Evolutionary conservation across 2,329 filamentous ascomycete genomes (phyloP).

Genomic region (Trichoderma sp.): DNA sequence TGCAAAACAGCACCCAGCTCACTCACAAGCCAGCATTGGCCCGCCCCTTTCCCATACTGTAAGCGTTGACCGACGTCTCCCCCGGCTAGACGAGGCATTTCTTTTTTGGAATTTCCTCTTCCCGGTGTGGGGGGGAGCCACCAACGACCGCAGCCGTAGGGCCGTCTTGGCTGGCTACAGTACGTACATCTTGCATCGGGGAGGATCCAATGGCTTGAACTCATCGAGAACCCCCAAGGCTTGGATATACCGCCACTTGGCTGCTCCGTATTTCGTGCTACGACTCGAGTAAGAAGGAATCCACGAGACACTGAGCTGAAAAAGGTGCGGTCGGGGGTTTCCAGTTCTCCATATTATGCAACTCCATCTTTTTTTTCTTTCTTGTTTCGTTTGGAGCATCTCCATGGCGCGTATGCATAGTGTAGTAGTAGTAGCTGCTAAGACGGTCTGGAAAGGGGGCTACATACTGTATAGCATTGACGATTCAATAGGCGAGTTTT

Average conservation of each 20-base stretch:
- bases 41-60: conserved; percentile 1
- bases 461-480: neutral
- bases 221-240: neutral
- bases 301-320: conserved; percentile 11
- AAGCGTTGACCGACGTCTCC: neutral
- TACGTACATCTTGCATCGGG: neutral
- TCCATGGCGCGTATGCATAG: no score
- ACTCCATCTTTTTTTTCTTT: neutral
- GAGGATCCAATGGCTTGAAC: neutral
- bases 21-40: no score
- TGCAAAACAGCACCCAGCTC: neutral
- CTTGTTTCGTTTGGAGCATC: neutral
- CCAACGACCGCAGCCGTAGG: neutral
- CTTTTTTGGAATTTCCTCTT: neutral
- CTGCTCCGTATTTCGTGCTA: neutral
- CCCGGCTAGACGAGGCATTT: conserved; percentile 1
- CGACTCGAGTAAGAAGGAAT: neutral
- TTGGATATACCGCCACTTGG: neutral
- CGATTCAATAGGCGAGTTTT: neutral
- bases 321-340: neutral
- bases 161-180: neutral
- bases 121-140: neutral
- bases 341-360: conserved; percentile 3
- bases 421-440: neutral
- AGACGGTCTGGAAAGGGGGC: conserved; percentile 7